phyloP scores from a whole-genome alignment of 1,284 basidiomycete genomes.

The Omphalotus olearius region DNA sequence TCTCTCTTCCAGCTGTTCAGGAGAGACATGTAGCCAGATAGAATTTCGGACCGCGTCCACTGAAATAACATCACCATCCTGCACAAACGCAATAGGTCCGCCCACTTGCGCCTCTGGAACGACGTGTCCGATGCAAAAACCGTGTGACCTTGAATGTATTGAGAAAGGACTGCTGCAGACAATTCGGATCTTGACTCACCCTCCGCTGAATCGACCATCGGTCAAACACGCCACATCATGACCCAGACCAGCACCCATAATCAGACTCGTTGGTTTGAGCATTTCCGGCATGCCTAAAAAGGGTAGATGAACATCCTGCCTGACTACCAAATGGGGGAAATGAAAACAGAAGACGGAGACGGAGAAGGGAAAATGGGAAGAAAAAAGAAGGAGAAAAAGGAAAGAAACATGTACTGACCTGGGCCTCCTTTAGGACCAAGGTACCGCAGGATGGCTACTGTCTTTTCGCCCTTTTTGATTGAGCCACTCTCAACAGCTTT shows the following conservation, averaged over 20 bases:
- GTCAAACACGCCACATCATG: constrained; percentile 88
- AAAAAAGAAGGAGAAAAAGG: constrained; percentile 13
- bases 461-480: constrained; percentile 86
- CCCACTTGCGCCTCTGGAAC: constrained; percentile 88
- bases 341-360: constrained; percentile 7
- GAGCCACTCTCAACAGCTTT: constrained; percentile 77
- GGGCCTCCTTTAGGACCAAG: constrained; percentile 89
- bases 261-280: constrained; percentile 86
- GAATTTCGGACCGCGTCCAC: constrained; percentile 85
- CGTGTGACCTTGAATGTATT: constrained; percentile 59
- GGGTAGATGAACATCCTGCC: constrained; percentile 9
- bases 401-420: constrained; percentile 34
- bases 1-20: constrained; percentile 69
- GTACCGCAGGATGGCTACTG: constrained; percentile 85
- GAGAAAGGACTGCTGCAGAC: background rate
- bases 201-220: constrained; percentile 93
- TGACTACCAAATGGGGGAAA: constrained; percentile 6
- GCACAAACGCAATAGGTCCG: constrained; percentile 86
- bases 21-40: constrained; percentile 68
- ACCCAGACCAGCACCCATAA: constrained; percentile 93
- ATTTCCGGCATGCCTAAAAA: constrained; percentile 86
- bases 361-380: background rate
- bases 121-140: constrained; percentile 91
- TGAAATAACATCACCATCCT: constrained; percentile 83
- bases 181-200: constrained; percentile 42